Base-by-base conservation (phyloP, 2,329 filamentous ascomycete species). In the Plenodomus biglobosus region DNA sequence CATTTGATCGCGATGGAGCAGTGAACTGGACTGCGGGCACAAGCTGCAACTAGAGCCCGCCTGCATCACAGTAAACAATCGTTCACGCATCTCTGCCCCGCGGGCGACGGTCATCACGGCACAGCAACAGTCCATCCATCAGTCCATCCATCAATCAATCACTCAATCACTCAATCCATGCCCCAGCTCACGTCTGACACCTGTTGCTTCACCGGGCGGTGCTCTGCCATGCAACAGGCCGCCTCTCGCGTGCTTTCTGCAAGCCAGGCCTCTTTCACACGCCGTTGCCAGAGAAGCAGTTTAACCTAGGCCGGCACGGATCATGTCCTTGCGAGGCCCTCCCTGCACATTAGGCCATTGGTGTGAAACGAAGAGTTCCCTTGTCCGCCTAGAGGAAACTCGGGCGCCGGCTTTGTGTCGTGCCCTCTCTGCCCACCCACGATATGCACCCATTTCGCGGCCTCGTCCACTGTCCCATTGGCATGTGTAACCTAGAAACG, bases 321-420 rank as follows among this genome's bases (percentile, higher is more conserved):
- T 52, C 55, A 50, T 45, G 52, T 53, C 42, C 48, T 50, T 51
- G 54, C 58, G 52, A 53, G 61, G 54, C 59, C 37, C 57, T 60
- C 56, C 60, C 46, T 56, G 60, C 45, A 55, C 35, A 45, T 44
- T 36, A 50, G 52, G 46, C 48, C 52, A 53, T 50, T 46, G 48
- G 49, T 38, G 52, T 64, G 61, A 66, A 64, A 66, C 64, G 49
- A 53, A 42, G 42, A 50, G 47, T 61, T 59, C 50, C 42, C 54
- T 53, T 37, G 56, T 49, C 59, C 60, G 62, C 56, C 58, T 55
- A 58, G n/a, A n/a, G n/a, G n/a, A n/a, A 54, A 54, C 47, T 52
- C 44, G 50, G 53, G 55, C 55, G 36, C 48, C 47, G 51, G 54
- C 48, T 48, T 21, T 38, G 38, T 42, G 44, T 43, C 50, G 42